phyloP scores from a whole-genome alignment of 2,329 filamentous ascomycete species.

The Pseudogymnoascus sp. region DNA sequence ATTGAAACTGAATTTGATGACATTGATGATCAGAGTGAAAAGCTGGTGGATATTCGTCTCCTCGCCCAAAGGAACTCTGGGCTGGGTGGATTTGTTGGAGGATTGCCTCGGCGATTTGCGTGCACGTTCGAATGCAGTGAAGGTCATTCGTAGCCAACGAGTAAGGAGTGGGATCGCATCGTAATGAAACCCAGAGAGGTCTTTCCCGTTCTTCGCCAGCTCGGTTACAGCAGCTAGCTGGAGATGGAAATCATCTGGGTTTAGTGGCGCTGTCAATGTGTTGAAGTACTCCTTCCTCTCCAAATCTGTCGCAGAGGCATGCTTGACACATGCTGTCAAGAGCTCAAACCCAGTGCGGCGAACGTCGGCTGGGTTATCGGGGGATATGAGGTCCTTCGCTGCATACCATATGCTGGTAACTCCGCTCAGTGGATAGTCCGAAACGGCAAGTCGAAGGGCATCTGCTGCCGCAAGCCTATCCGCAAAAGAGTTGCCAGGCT shows the following conservation, averaged over 20 bases:
- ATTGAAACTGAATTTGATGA: slow-evolving; percentile 70
- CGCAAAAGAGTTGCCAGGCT: slow-evolving; percentile 38
- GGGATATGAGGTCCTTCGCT: slow-evolving; percentile 55
- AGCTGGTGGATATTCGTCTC: slow-evolving; percentile 55
- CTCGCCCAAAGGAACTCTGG: slow-evolving; percentile 38
- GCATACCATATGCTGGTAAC: slow-evolving; percentile 50
- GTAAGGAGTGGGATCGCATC: slow-evolving; percentile 55
- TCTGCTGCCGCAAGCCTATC: slow-evolving; percentile 51
- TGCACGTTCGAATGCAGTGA: slow-evolving; percentile 44
- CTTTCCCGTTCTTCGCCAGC: slow-evolving; percentile 52
- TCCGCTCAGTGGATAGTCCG: slow-evolving; percentile 45
- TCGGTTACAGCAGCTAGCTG: slow-evolving; percentile 57
- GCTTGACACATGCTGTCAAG: slow-evolving; percentile 56
- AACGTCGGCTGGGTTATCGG: slow-evolving; percentile 43
- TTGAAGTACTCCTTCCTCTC: slow-evolving; percentile 60
- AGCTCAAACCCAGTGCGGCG: slow-evolving; percentile 58
- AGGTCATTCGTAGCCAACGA: slow-evolving; percentile 50
- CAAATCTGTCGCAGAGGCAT: slow-evolving; percentile 53
- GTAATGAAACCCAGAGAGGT: slow-evolving; percentile 59
- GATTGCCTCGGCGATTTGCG: slow-evolving; percentile 39
- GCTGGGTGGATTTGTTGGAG: slow-evolving; percentile 33
- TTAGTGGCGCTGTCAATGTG: slow-evolving; percentile 47
- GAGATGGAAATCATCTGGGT: slow-evolving; percentile 55
- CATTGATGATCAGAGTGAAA: slow-evolving; percentile 57
- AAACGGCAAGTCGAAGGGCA: slow-evolving; percentile 46